Conservation (phyloP, 176 grass and related monocot species). For the Urochloa ruziziensis region DNA sequence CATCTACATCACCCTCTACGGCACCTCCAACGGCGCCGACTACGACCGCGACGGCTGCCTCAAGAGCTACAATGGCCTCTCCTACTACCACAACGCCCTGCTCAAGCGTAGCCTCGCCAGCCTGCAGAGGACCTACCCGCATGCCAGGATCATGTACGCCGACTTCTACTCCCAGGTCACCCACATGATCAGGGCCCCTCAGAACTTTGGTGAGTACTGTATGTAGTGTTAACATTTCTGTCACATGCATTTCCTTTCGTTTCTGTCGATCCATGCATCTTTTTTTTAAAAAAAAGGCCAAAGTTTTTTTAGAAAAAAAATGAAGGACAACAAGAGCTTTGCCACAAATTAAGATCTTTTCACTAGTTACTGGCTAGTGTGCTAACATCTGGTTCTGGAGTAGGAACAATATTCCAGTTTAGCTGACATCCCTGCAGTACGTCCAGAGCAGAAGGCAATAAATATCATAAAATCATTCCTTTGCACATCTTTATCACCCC, state of each 20-base stretch:
- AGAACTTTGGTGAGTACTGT: constrained; percentile 45
- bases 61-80: constrained; percentile 53
- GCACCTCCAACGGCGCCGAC: constrained; percentile 38
- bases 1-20: constrained; percentile 57
- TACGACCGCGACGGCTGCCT: constrained; percentile 62
- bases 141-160: constrained; percentile 56
- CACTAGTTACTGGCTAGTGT: neutral
- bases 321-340: no score
- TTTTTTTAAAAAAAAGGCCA: no score
- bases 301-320: no score
- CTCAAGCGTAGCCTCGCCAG: constrained; percentile 36
- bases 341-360: neutral
- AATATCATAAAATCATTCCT: neutral
- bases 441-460: neutral
- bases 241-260: neutral
- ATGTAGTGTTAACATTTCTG: neutral
- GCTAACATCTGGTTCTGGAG: neutral
- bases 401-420: neutral
- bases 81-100: constrained; percentile 57
- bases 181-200: constrained; percentile 42
- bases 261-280: no score
- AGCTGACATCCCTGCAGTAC: neutral
- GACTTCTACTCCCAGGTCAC: constrained; percentile 58
- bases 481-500: neutral
- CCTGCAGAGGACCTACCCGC: constrained; percentile 47